Base-by-base conservation (phyloP, 2,329 filamentous ascomycete genomes). In the Colletotrichum costaricense region DNA sequence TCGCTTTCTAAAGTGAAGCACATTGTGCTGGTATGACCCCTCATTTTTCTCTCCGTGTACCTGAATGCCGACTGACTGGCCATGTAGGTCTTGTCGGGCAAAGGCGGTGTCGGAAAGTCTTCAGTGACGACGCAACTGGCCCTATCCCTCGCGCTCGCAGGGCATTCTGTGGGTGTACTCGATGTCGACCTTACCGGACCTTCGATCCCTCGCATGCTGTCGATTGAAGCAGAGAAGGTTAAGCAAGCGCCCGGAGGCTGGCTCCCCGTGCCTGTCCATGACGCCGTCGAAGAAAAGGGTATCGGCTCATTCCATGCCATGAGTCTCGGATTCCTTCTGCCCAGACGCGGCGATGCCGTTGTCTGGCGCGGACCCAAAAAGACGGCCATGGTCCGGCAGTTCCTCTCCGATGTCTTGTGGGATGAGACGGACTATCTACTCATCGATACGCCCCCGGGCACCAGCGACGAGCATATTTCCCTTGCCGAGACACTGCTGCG, bases 291-390 rank as follows among this genome's bases (percentile, higher is more conserved):
- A 4, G 79, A 82, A 6, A 80, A 81, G 33, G 87, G 87, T 3
- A 84, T 91, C 28, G 94, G 93, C 1, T 86, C 91, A 42, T 86
- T 96, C 11, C 89, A 91, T 74, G 97, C 95, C 82, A 98, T 98
- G 93, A 98, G 95, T 68, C 87, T 99, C 1, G 97, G 95, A 3
- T 98, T 99, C 79, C 89, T 99, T 7, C 88, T 99, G 6, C 92
- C 93, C 4, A 90, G 92, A 74, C 88, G 96, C 77, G 94, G 94
- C 75, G 95, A 98, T 78, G 96, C 97, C 0, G 95, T 99, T 0
- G 97, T 99, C 52, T 99, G 97, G 97, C 91, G 97, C 66, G 97
- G 97, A 0, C 97, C 97, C 2, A 99, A 99, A 85, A 99, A 99
- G 86, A 99, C 97, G 5, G 97, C 97, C 63, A 99, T 99, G 97